Evolutionary conservation across 2,329 filamentous ascomycete genomes (phyloP).

Genomic region (Penicillium digitatum): DNA sequence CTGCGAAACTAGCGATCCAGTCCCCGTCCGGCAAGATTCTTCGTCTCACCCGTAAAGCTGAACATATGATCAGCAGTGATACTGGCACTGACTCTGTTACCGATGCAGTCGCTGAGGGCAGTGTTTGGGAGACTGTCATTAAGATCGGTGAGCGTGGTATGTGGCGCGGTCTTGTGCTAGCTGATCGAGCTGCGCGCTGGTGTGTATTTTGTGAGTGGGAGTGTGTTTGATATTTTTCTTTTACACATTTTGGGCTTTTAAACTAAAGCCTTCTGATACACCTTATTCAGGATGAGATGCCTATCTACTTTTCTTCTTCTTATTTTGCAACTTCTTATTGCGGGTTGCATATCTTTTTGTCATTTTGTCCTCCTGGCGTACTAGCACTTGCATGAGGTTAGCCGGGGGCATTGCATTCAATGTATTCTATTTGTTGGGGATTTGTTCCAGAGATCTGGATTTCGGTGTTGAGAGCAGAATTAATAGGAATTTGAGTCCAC

Average conservation of each 20-base stretch:
- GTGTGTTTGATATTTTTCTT: slow-evolving; percentile 45
- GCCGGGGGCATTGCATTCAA: slow-evolving; percentile 24
- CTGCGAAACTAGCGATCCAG: slow-evolving; percentile 92
- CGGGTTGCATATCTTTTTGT: slow-evolving; percentile 5
- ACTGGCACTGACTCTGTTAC: slow-evolving; percentile 32
- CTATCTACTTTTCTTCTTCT: slow-evolving; percentile 2
- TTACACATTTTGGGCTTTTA: slow-evolving; percentile 1
- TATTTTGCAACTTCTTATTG: neutral
- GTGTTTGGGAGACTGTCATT: slow-evolving; percentile 63
- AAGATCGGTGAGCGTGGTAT: slow-evolving; percentile 62
- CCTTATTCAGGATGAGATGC: neutral
- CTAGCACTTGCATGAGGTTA: slow-evolving; percentile 26
- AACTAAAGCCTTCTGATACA: slow-evolving; percentile 1
- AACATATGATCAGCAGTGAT: slow-evolving; percentile 41
- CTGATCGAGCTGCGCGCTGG: slow-evolving; percentile 63
- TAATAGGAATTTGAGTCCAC: neutral
- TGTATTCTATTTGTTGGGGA: slow-evolving; percentile 9
- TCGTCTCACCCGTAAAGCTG: slow-evolving; percentile 52
- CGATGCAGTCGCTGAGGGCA: slow-evolving; percentile 49
- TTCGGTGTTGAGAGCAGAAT: slow-evolving; percentile 11
- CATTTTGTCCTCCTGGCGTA: slow-evolving; percentile 15
- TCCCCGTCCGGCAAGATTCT: slow-evolving; percentile 92
- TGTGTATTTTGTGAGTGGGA: slow-evolving; percentile 68
- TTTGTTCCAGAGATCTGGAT: slow-evolving; percentile 3
- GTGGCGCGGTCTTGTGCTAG: slow-evolving; percentile 61